Base-by-base conservation (phyloP, 2,329 filamentous ascomycete species). In the Colletotrichum filicis region DNA sequence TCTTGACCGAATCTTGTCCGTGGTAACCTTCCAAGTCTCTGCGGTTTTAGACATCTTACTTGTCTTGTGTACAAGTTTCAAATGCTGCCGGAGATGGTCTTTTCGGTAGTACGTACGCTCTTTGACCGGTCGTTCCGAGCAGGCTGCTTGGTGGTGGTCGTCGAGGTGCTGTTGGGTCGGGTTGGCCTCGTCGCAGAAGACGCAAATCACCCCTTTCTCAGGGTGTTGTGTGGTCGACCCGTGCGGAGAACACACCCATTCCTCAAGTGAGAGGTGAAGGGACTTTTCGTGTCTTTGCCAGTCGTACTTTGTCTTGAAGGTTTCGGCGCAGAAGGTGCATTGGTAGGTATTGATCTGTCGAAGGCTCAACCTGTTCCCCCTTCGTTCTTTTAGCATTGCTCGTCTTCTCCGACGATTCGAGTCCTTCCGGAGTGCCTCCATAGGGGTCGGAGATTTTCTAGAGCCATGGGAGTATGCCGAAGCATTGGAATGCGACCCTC, bases 211-310 rank as follows among this genome's bases (percentile, higher is more conserved):
- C 3, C 85, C 85, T n/a, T 83, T 84, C 2, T 82, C 79, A 16
- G 85, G 81, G 22, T 87, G 82, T 1, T 84, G 77, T 1, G 84
- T 81, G 0, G 71, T 76, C 2, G 81, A 78, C n/a, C 83, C 82
- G 0, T 64, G 16, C 2, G 83, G 84, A 1, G 81, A 80, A 57
- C 82, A 89, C 71, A 83, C 83, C 88, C 80, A 90, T 60, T 76
- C 81, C 77, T 82, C 85, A 0, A 86, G 86, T 11, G 83, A 87
- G 61, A 81, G 82, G 77, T 81, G 88, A 64, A 83, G 82, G 64
- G 84, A 83, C 55, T 83, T 84, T 68, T 90, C 88, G 73, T 90
- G 88, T 24, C 88, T 80, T 46, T 84, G 83, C 85, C 85, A 87
- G 26, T 85, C 84, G 62, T 86, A 82, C 16, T 85, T 86, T 0